phyloP scores from a whole-genome alignment of 768 basidiomycete species.

The Russula brevipes region DNA sequence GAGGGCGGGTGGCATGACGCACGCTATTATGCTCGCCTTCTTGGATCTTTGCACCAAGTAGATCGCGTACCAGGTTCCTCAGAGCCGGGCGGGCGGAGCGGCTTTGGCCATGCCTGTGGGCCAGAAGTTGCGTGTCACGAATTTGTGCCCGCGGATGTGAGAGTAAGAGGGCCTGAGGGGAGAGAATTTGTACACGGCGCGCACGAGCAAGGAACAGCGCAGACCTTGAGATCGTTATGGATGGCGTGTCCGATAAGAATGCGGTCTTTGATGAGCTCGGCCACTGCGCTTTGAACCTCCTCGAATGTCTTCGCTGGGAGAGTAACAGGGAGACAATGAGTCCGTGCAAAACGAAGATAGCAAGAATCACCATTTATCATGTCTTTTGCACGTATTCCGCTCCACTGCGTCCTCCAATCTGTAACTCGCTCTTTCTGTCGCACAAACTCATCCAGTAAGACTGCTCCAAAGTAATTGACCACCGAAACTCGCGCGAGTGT shows the following conservation, averaged over 20 bases:
- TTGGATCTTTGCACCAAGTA: constrained; percentile 78
- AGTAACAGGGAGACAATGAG: not conserved
- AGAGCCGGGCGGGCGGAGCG: constrained; percentile 69
- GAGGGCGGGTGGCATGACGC: constrained; percentile 30
- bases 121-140: constrained; percentile 66
- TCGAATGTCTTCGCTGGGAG: constrained; percentile 68
- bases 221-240: constrained; percentile 82
- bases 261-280: constrained; percentile 68
- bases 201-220: constrained; percentile 24
- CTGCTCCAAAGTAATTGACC: constrained; percentile 82
- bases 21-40: constrained; percentile 88
- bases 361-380: constrained; percentile 54
- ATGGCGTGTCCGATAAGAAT: constrained; percentile 90
- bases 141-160: constrained; percentile 61
- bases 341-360: not conserved
- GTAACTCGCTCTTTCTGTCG: constrained; percentile 81
- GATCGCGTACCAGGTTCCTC: constrained; percentile 72
- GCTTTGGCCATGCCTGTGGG: constrained; percentile 52
- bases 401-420: constrained; percentile 88
- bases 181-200: not conserved
- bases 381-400: constrained; percentile 74
- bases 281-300: constrained; percentile 73
- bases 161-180: constrained; percentile 56
- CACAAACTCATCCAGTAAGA: constrained; percentile 82
- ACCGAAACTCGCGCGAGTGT: constrained; percentile 84